phyloP scores from a whole-genome alignment of 2,329 filamentous ascomycete species.

The Harringtonia aguacate region DNA sequence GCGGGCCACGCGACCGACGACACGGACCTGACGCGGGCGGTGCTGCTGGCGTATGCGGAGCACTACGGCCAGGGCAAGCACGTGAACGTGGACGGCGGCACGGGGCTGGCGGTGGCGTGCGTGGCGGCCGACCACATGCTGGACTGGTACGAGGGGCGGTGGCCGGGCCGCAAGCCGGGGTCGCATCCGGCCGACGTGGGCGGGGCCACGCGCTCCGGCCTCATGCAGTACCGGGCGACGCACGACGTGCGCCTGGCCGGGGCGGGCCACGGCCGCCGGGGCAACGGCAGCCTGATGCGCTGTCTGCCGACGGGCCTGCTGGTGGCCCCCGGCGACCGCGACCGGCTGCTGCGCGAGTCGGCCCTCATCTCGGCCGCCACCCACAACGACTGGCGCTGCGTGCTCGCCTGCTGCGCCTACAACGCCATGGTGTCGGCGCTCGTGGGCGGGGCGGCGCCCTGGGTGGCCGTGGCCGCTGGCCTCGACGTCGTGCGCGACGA shows the following conservation, averaged over 20 bases:
- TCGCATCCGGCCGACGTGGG: conserved; percentile 27
- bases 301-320: conserved; percentile 35
- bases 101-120: conserved; percentile 19
- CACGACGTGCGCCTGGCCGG: conserved; percentile 22
- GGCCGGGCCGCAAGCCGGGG: conserved; percentile 26
- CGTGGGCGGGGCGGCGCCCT: conserved; percentile 14
- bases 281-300: conserved; percentile 37
- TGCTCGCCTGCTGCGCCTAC: conserved; percentile 26
- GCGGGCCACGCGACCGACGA: conserved; percentile 35
- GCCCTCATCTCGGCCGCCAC: conserved; percentile 27
- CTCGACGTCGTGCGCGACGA: conserved; percentile 9
- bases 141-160: conserved; percentile 29
- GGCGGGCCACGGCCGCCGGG: conserved; percentile 25
- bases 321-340: conserved; percentile 12
- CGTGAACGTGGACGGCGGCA: no score
- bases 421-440: conserved; percentile 25
- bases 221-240: conserved; percentile 18
- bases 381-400: conserved; percentile 25
- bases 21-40: conserved; percentile 34
- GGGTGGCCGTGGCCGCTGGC: conserved; percentile 20
- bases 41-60: conserved; percentile 29
- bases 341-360: conserved; percentile 19
- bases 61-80: neutral
- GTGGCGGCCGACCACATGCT: conserved; percentile 27
- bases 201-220: conserved; percentile 23